Evolutionary conservation across 2,329 filamentous ascomycete genomes (phyloP), one percentile per base, ranked within the genome.

Genomic region (Colletotrichum chlorophyti): DNA sequence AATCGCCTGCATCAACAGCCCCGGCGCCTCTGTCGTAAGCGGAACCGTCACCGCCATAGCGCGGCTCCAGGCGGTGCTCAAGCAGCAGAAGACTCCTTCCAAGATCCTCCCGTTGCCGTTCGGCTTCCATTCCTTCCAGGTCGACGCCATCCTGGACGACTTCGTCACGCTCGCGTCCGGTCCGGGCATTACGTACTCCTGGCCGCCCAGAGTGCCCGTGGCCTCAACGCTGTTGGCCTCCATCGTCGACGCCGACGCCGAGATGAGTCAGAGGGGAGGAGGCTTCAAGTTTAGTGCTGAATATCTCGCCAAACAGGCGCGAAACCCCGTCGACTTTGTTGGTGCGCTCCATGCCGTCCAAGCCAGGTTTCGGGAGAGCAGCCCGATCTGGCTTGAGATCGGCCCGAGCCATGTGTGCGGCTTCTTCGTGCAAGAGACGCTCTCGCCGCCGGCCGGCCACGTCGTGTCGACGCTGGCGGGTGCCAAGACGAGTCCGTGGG

Each of bases 321-420:
- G 48, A 0, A 11, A 53, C 2, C 24, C 14, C 0, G 53, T 58
- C 12, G 14, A 46, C 4, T 58, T 58, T n/a, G 9, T 15, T 3
- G 12, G 21, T 7, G 86, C 82, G 5, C 66, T 91, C 1, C 69
- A 80, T 12, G 73, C 72, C 19, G 78, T 88, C 27, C 6, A 17
- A 21, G 40, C 17, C 2, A 32, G 23, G 19, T 3, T 53, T 10
- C 15, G 9, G 11, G 77, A 83, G 49, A 80, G 83, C 26, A 79
- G 80, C 64, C 86, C 83, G 6, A 73, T 83, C 6, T 91, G 84
- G 81, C 69, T 91, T 42, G 89, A 92, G 65, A 76, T 91, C 57
- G 89, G 89, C 1, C 86, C 88, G 4, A 85, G 90, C 61, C 86
- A 87, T 0, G 80, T 90, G 9, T 88, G 84, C 72, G 76, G 78